Percentiles rank a stretch among this genome's conserved stretches.
These are phyloP conservation scores for Globisporangium yorkense DNA, from an alignment of 352 stramenopile species.

Conservation along the genomic window DNA sequence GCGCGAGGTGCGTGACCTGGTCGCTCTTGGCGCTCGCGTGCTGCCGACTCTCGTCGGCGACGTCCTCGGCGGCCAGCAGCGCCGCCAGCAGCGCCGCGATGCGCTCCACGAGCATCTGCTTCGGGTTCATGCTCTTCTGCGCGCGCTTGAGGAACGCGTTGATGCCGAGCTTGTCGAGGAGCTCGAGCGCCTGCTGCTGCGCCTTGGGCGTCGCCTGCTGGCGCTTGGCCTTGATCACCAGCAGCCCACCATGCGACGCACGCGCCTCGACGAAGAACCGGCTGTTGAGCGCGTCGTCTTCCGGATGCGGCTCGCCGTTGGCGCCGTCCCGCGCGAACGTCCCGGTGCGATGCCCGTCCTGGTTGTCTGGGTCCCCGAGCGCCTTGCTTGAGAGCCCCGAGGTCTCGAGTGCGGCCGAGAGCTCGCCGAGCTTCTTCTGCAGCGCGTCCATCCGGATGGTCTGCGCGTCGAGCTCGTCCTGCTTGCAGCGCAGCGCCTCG, in stretches of 20 bases:
- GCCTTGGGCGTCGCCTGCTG: conserved; percentile 53
- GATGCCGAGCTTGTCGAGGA: conserved; percentile 86
- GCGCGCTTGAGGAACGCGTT: conserved; percentile 93
- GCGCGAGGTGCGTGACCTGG: conserved; percentile 72
- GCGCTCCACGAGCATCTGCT: conserved; percentile 89
- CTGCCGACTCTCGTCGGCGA: conserved; percentile 38
- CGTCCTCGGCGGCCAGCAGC: conserved; percentile 74
- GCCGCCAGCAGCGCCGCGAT: conserved; percentile 79
- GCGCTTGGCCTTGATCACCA: conserved; percentile 91
- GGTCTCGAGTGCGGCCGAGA: conserved; percentile 52
- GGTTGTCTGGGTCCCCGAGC: conserved; percentile 13
- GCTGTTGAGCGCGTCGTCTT: conserved; percentile 62
- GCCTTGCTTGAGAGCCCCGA: conserved; percentile 21
- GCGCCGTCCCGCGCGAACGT: conserved; percentile 13
- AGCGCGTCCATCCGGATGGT: conserved; percentile 78
- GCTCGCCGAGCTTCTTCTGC: conserved; percentile 64
- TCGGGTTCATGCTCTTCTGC: conserved; percentile 90
- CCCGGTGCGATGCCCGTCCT: conserved; percentile 16
- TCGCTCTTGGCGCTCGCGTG: conserved; percentile 58
- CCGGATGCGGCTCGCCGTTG: conserved; percentile 28
- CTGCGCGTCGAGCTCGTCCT: conserved; percentile 88
- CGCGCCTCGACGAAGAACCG: conserved; percentile 87
- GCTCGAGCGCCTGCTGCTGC: conserved; percentile 68
- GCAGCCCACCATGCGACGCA: conserved; percentile 71
- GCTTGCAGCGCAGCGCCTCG: conserved; percentile 82